Evolutionary conservation across 2,329 filamentous ascomycete species (phyloP).

Genomic region (Monosporascus sp.): DNA sequence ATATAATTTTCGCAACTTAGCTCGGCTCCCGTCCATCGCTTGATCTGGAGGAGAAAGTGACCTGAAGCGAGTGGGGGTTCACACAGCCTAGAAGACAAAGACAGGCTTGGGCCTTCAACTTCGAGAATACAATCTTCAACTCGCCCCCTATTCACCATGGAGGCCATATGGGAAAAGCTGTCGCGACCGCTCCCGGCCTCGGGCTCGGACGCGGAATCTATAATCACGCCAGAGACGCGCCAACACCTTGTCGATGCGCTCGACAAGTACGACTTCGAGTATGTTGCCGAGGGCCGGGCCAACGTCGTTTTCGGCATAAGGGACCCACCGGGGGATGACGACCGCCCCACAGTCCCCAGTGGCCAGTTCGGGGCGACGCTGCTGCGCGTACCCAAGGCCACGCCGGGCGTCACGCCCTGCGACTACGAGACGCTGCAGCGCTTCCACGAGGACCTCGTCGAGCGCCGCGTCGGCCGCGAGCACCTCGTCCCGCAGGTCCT

Average conservation of each 20-base stretch:
- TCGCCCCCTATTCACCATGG: constrained; percentile 7
- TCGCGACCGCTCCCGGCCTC: constrained; percentile 16
- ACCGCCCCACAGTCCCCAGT: constrained; percentile 22
- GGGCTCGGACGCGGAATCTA: constrained; percentile 8
- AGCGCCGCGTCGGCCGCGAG: constrained; percentile 34
- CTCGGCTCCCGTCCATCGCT: too few species aligned
- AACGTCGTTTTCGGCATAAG: constrained; percentile 68
- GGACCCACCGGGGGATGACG: constrained; percentile 17
- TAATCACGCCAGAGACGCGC: constrained; percentile 13
- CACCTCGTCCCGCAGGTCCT: constrained; percentile 28
- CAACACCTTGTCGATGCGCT: constrained; percentile 15
- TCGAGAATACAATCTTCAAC: background rate
- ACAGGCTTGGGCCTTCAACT: too few species aligned
- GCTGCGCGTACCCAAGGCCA: constrained; percentile 57
- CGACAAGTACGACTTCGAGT: constrained; percentile 23
- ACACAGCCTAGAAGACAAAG: too few species aligned
- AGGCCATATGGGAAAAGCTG: constrained; percentile 18
- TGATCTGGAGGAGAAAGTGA: too few species aligned
- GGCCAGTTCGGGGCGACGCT: constrained; percentile 39
- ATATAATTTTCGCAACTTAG: too few species aligned
- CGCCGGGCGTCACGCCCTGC: constrained; percentile 41
- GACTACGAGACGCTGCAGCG: constrained; percentile 35
- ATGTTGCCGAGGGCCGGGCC: constrained; percentile 66
- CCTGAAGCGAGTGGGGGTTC: too few species aligned
- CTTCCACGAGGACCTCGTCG: constrained; percentile 53